These are phyloP conservation scores for Harrya chromipes DNA, from an alignment of 768 basidiomycete species.

Conservation along the genomic window DNA sequence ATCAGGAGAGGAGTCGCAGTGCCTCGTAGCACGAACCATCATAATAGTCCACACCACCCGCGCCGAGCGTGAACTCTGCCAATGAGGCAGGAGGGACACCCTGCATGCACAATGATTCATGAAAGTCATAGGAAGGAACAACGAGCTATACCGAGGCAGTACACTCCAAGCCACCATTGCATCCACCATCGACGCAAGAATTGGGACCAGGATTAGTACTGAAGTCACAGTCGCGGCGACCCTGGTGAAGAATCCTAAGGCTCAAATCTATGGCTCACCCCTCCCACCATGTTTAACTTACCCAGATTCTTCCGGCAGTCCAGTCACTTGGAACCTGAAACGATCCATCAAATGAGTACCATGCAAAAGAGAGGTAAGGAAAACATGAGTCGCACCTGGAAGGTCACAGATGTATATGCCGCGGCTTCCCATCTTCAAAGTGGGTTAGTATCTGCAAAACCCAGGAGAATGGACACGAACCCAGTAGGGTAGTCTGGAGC, in stretches of 20 bases:
- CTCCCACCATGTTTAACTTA: slow-evolving; percentile 8
- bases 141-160: slow-evolving; percentile 42
- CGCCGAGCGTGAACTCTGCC: slow-evolving; percentile 63
- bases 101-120: slow-evolving; percentile 21
- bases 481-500: slow-evolving; percentile 44
- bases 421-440: slow-evolving; percentile 34
- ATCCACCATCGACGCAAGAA: slow-evolving; percentile 63
- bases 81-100: slow-evolving; percentile 68
- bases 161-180: slow-evolving; percentile 65
- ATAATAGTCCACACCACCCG: slow-evolving; percentile 50
- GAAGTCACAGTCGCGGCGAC: slow-evolving; percentile 63
- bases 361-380: neutral
- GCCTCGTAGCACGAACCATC: slow-evolving; percentile 44
- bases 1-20: neutral
- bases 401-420: slow-evolving; percentile 24
- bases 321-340: slow-evolving; percentile 56
- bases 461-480: slow-evolving; percentile 28
- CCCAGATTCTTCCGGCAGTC: slow-evolving; percentile 67
- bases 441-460: neutral
- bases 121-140: neutral
- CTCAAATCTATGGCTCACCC: neutral
- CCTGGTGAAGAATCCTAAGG: slow-evolving; percentile 23
- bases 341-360: neutral
- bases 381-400: slow-evolving; percentile 15
- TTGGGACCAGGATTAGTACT: slow-evolving; percentile 45